A percentile compares a stretch with the other conserved stretches of the same genome.
Evolutionary conservation across 1,139 yeast species (phyloP).

Genomic region (Geotrichum reessii): DNA sequence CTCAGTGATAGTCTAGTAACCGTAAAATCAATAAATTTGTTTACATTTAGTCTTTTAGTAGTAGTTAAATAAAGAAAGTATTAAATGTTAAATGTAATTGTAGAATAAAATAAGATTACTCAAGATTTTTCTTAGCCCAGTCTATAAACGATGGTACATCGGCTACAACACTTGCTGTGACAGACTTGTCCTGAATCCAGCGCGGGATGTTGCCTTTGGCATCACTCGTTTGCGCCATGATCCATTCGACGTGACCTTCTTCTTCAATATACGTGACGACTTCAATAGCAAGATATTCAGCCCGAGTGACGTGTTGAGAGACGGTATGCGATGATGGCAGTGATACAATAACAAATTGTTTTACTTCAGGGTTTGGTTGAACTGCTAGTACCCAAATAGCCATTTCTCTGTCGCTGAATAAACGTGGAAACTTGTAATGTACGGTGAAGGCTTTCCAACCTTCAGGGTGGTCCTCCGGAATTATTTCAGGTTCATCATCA

Average conservation of each 20-base stretch:
- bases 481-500: slow-evolving; percentile 34
- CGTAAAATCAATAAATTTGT: background rate
- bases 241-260: slow-evolving; percentile 49
- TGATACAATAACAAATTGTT: slow-evolving; percentile 48
- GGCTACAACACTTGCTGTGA: slow-evolving; percentile 54
- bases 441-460: slow-evolving; percentile 27
- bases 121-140: slow-evolving; percentile 38
- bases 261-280: slow-evolving; percentile 40
- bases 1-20: slow-evolving; percentile 1
- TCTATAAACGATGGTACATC: slow-evolving; percentile 61
- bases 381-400: slow-evolving; percentile 50
- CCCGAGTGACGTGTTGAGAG: slow-evolving; percentile 30
- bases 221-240: slow-evolving; percentile 57
- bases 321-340: slow-evolving; percentile 39
- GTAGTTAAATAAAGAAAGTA: background rate
- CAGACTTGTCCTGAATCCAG: slow-evolving; percentile 53
- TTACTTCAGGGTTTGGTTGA: slow-evolving; percentile 32
- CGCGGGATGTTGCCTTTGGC: slow-evolving; percentile 64
- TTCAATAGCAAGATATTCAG: slow-evolving; percentile 55
- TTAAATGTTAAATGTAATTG: background rate
- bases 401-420: slow-evolving; percentile 49
- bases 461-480: slow-evolving; percentile 6
- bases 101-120: background rate
- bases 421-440: slow-evolving; percentile 48
- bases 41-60: background rate